Evolutionary conservation across 1,139 yeast species (phyloP), one percentile per base, ranked within the genome.

Genomic region (Wickerhamomyces sp.): DNA sequence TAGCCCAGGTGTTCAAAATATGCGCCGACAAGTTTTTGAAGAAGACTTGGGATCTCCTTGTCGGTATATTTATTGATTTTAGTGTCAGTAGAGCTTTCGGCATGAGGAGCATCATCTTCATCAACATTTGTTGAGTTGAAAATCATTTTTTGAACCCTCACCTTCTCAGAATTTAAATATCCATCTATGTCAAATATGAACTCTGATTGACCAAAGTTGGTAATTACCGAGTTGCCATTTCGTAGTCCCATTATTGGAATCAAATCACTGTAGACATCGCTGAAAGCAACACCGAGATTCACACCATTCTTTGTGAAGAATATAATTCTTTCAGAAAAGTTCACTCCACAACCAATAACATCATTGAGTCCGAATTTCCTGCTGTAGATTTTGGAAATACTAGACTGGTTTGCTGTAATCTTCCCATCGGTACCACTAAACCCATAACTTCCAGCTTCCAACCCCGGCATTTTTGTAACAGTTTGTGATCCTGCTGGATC

Each of bases 261-360:
- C 35, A 75, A 52, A 32, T 62, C 59, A 29, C 60, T 49, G 10
- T 61, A 61, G n/a, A 75, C 61, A 47, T 75, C 71, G 10, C 63
- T 59, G 51, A 78, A 79, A 2, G 83, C 82, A 35, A 69, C 65
- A 0, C 83, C 84, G 40, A 81, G 58, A 40, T 65, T 66, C 7
- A 86, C 75, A 3, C 97, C 97, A 64, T 91, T 90, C 62, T 87
- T 82, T 0, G 97, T 90, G 52, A 80, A 79, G 57, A 90, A 91
- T 4, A 89, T 72, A 0, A 80, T 68, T 39, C 78, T 75, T 38
- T 78, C 78, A 29, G 76, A 70, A 56, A 79, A 85, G 65, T 90
- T 85, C 29, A 89, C 73, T 3, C 97, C 96, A 63, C 94, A 84
- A 0, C 98, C 98, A 52, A 91, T 73, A 2, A 77, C 71, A 62